Base-by-base conservation (phyloP, 495 filamentous ascomycete genomes). In the Hyaloscypha bicolor region DNA sequence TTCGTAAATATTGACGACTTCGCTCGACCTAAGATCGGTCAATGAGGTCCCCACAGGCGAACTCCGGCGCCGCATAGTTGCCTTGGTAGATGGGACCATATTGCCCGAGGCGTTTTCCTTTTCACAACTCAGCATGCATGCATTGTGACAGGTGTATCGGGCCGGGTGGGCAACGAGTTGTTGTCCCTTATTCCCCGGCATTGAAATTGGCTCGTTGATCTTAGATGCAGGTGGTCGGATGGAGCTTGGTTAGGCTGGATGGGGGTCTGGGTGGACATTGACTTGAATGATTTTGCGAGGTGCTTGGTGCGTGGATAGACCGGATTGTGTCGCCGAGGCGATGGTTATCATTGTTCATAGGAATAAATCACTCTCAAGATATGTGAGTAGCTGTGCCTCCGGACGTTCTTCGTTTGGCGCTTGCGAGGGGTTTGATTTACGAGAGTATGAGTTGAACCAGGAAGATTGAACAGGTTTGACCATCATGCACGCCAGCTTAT, bases 1-100 rank as follows among this genome's bases (percentile, higher is more conserved):
- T 93, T 99, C 77, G 86, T 99, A 71, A 94, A 94, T 77, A 83
- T 97, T 19, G 84, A 90, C 75, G 87, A 89, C 63, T 73, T 70
- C 53, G 65, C 63, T 35, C 31, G 55, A 32, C 72, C 66, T 3
- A 65, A 67, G 30, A 12, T 19, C 4, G 31, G 58, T 35, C 22
- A 39, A 53, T 57, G 62, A 65, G 51, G 6, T 29, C 9, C 22
- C 9, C 30, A 19, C 21, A n/a, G 63, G 55, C 31, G 37, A 19
- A 30, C 39, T 35, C 22, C 45, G 42, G 48, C 14, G 14, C 19
- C 31, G 45, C 48, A 55, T 29, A 21, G 22, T 62, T 62, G 5
- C 33, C 5, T 60, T 37, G 29, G 35, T 21, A 37, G 53, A 52
- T 21, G 60, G 35, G 12, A 52, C 9, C 19, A 60, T 32, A 4